phyloP scores from a whole-genome alignment of 441 rosid species.

The Pelargonium australe region DNA sequence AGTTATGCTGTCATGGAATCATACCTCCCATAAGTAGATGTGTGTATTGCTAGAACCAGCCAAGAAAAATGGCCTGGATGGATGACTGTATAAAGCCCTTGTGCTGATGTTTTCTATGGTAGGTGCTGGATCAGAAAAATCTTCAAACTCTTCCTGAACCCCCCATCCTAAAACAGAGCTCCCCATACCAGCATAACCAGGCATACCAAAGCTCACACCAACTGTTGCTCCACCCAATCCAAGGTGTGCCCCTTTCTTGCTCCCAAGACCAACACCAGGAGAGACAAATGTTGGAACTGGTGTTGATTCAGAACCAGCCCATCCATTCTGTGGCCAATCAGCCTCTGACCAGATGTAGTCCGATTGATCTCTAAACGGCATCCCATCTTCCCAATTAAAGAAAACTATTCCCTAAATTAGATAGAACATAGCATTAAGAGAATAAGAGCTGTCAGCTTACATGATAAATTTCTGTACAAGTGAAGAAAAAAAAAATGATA shows the following conservation, averaged over 20 bases:
- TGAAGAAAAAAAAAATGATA: neutral
- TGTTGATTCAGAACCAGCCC: constrained; percentile 81
- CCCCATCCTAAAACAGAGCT: constrained; percentile 81
- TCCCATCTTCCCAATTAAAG: constrained; percentile 54
- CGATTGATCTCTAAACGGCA: constrained; percentile 36
- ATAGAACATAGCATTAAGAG: neutral
- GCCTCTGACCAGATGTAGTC: constrained; percentile 68
- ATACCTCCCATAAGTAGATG: constrained; percentile 94
- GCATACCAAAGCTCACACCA: constrained; percentile 53
- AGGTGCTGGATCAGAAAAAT: constrained; percentile 66
- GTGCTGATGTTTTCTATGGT: constrained; percentile 62
- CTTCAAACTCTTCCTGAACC: constrained; percentile 69
- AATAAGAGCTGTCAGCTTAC: neutral
- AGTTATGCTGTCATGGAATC: constrained; percentile 21
- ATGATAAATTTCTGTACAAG: neutral
- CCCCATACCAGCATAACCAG: constrained; percentile 62
- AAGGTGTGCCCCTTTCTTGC: constrained; percentile 67
- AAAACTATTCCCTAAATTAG: constrained; percentile 69
- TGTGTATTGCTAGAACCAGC: constrained; percentile 94
- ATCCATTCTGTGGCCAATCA: constrained; percentile 88
- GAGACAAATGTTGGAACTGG: constrained; percentile 72
- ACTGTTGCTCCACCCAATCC: constrained; percentile 77
- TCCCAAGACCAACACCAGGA: constrained; percentile 71
- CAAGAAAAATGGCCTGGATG: constrained; percentile 83
- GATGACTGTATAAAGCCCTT: constrained; percentile 84